Base-by-base conservation (phyloP, 306 rosid genomes). In the Quercus aquifolioides region DNA sequence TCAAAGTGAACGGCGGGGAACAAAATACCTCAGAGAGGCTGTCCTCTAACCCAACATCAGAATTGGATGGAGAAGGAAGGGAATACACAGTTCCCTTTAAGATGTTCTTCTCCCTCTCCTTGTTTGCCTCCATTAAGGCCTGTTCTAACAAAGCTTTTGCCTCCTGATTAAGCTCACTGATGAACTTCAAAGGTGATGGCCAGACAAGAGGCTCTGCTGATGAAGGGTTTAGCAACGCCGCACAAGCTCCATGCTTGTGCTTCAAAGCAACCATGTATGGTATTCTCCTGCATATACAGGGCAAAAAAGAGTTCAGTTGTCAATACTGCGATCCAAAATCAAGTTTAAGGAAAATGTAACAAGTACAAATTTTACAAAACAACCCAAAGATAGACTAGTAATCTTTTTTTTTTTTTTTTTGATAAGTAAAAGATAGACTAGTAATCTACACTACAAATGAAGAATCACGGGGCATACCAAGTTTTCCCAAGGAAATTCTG, bases 201-300 rank as follows among this genome's bases (percentile, higher is more conserved):
- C 99, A 95, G 57, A 95, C 99, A 55, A 95, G 94, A 83, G 99
- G 98, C 85, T 95, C 98, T 6, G 96, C 94, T 62, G 99, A 88
- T 20, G 94, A 70, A 74, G 97, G 98, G 84, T 93, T 95, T 64
- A 95, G 83, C 90, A 95, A 82, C 38, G 97, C 98, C 43, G 99
- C 98, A 86, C 98, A 93, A 67, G 90, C 79, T 62, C 91, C 91
- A 14, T 91, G 94, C 64, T 75, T 88, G 83, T 89, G 87, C 80
- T 90, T 95, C 87, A 93, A 28, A 81, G 99, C 99, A 85, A 93
- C 92, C 6, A 86, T 19, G 77, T 91, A 89, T 3, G 99, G 99
- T 79, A 91, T 93, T 84, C 97, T 85, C 91, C 99, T 95, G 92
- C 86, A 77, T 54, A 83, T 65, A 80, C 64, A 76, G 33, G 70